Percentiles rank a stretch among this genome's conserved stretches.
Conservation (phyloP, 2,329 filamentous ascomycete genomes). For the Penicillium occitanis region DNA sequence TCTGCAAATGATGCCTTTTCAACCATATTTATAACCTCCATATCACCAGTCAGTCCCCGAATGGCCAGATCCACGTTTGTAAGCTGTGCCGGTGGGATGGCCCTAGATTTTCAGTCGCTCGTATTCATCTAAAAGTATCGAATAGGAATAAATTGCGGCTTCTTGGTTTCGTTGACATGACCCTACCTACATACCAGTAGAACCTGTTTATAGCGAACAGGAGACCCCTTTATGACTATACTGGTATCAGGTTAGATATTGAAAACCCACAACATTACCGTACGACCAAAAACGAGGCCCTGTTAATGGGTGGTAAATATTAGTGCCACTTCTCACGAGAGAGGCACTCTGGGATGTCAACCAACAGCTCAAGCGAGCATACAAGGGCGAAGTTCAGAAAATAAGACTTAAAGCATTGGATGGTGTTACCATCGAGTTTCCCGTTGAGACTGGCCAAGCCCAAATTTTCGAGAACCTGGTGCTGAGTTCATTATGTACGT, state of each 20-base stretch:
- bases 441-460: conserved; percentile 13
- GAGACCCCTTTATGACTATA: too few species aligned
- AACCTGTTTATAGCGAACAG: too few species aligned
- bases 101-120: neutral
- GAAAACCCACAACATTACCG: too few species aligned
- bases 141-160: neutral
- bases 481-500: conserved; percentile 17
- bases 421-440: conserved; percentile 12
- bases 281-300: too few species aligned
- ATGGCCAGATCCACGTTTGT: neutral
- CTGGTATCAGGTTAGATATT: too few species aligned
- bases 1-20: neutral
- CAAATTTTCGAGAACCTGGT: conserved; percentile 9
- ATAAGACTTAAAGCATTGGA: conserved; percentile 13
- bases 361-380: conserved; percentile 5
- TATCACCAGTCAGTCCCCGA: neutral
- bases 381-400: conserved; percentile 1
- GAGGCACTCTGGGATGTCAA: conserved; percentile 9
- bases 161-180: neutral
- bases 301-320: too few species aligned
- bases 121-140: neutral
- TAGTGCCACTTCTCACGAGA: conserved; percentile 5
- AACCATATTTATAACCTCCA: neutral
- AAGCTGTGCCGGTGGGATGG: neutral
- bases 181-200: neutral